Evolutionary conservation across 768 basidiomycete species (phyloP), one percentile per base, ranked within the genome.

Genomic region (Xerocomellus amylosporus): DNA sequence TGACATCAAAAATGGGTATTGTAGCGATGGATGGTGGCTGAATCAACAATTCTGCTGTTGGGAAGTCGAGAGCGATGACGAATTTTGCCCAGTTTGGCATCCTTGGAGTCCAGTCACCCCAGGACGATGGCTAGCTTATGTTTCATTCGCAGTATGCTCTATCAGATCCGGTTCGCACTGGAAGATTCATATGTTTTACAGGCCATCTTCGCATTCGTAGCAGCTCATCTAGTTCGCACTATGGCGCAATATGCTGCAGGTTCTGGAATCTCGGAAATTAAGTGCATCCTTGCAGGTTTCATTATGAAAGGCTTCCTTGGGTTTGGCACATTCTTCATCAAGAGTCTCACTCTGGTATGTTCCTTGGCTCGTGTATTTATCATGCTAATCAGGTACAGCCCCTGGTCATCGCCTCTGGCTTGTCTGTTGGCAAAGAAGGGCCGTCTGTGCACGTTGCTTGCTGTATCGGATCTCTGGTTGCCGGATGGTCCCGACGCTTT

Each of bases 21-120:
- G 97, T 73, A 79, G 84, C 4, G 92, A 94, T 60, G 95, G 92
- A 1, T 99, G 97, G 97, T 99, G 97, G 96, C 71, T 99, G 51
- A 97, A 95, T 71, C 87, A 93, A 64, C 91, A 97, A 65, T 98
- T 98, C 70, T 99, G 97, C 73, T 99, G 97, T 68, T 94, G 95
- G 87, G 97, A 98, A 67, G 86, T 98, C 51, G 92, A 93, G 58
- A 80, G 77, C 7, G 87, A 87, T 42, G 89, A 87, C 59, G 87
- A 85, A 51, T 86, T 82, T 14, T 99, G 97, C 69, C 80, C 88
- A 5, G 93, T 91, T 42, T 99, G 97, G 97, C 84, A 87, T 69
- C 74, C 87, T 38, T 98, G 97, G 97, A 85, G 92, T 66, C 74
- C 79, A 51, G 76, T 88, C 56, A 74, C 82, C 38, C 73, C 81